phyloP scores from a whole-genome alignment of 257 asterid genomes.

The Galeopsis tetrahit region DNA sequence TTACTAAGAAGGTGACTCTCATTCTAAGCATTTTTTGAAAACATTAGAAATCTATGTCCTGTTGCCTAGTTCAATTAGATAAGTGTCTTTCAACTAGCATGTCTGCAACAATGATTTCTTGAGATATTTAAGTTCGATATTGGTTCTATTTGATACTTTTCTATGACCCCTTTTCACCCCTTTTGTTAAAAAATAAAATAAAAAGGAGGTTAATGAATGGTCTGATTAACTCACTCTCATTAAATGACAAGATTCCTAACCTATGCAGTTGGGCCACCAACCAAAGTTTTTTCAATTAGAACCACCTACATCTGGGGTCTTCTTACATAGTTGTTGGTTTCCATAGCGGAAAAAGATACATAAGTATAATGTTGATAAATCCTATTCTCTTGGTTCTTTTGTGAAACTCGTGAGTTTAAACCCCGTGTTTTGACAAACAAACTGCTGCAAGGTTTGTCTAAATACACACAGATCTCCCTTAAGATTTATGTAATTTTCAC shows the following conservation, averaged over 20 bases:
- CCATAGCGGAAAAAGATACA: not conserved
- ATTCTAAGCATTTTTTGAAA: slow-evolving; percentile 2
- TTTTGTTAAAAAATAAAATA: not conserved
- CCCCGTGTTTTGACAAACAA: not conserved
- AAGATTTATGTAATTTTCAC: not conserved
- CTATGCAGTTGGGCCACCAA: not conserved
- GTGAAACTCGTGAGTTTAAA: not conserved
- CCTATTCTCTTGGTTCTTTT: not conserved
- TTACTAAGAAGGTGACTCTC: slow-evolving; percentile 80
- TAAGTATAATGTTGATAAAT: not conserved
- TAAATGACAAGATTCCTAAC: not conserved
- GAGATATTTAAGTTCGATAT: not conserved
- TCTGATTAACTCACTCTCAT: not conserved
- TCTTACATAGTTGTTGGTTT: not conserved
- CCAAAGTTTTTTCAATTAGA: not conserved
- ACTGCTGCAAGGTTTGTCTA: not conserved
- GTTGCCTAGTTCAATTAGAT: slow-evolving; percentile 19
- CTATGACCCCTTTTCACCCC: not conserved
- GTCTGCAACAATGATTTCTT: not conserved
- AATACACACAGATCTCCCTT: not conserved
- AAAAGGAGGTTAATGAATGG: not conserved
- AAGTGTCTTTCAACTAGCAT: not conserved
- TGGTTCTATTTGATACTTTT: slow-evolving; percentile 5
- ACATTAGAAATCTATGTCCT: not conserved
- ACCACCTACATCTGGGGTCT: not conserved